Base-by-base conservation (phyloP, 1,284 basidiomycete species). In the Athelia sp. region DNA sequence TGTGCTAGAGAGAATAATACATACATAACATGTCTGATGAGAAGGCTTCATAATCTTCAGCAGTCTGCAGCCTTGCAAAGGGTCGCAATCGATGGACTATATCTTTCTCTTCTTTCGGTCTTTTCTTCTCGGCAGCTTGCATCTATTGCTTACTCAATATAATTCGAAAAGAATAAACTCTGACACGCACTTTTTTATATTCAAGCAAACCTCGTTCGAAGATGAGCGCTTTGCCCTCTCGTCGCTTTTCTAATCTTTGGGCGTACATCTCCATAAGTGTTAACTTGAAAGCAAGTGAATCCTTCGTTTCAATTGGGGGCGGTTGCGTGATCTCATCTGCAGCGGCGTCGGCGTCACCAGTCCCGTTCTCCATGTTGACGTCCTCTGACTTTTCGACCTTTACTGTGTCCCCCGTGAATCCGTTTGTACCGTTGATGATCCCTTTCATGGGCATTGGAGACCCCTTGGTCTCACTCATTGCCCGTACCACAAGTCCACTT, bases 121-220 rank as follows among this genome's bases (percentile, higher is more conserved):
- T 77, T 63, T 95, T 96, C 69, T 94, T 89, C 57, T 99, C 97
- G 1, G 81, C 79, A 9, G 90, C 89, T 74, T 90, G 85, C 71
- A 93, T 90, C 90, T 97, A 65, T 8, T 38, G 46, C 38, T 38
- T 21, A 43, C 24, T 52, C 2, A 19, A 24, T 13, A 8, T 9
- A 35, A 46, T 24, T 19, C 6, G 13, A 29, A 29, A 29, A 29
- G 26, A 22, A n/a, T 19, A 51, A 38, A 42, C 14, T 17, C 21
- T 18, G 6, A 36, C 49, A 58, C 70, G 51, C 57, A 93, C 93
- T 82, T 92, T 91, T 67, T 95, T 97, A 65, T 96, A 93, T 61
- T 98, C 94, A 43, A 97, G 74, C 51, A 99, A 68, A 1, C 93
- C 93, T 47, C 96, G 78, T 61, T 98, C 90, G 62, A 95, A 96